Evolutionary conservation across 176 grass and related monocot species (phyloP).

Genomic region (Dendrocalamus sinicus): DNA sequence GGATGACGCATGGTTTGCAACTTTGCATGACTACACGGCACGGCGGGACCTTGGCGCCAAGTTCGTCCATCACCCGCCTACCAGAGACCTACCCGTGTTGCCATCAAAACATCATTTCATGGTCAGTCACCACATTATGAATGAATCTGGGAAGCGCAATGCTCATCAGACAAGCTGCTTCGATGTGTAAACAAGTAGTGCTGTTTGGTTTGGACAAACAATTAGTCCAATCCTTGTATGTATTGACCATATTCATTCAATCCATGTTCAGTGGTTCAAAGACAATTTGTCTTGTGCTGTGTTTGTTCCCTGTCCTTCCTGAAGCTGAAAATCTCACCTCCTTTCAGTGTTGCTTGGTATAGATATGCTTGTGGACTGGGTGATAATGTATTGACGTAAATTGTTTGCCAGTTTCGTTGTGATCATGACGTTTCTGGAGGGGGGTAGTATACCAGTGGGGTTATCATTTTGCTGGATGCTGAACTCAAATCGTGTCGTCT

Average conservation of each 20-base stretch:
- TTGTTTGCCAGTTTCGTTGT: background rate
- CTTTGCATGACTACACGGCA: constrained; percentile 2
- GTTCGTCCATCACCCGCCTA: background rate
- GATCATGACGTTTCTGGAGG: background rate
- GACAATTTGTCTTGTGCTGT: background rate
- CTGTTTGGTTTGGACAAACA: constrained; percentile 45
- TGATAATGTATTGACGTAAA: background rate
- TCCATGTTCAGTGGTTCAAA: constrained; percentile 49
- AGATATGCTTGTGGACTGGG: background rate
- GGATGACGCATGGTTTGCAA: constrained; percentile 19
- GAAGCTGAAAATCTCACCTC: background rate
- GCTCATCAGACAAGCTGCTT: constrained; percentile 41
- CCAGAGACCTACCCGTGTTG: background rate
- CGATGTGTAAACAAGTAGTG: constrained; percentile 51
- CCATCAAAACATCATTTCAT: constrained; percentile 28
- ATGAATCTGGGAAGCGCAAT: constrained; percentile 55
- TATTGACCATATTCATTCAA: constrained; percentile 61
- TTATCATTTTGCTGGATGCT: background rate
- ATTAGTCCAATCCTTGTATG: constrained; percentile 46
- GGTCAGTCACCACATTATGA: constrained; percentile 39
- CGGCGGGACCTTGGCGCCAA: background rate
- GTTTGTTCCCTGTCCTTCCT: background rate
- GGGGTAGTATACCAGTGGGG: background rate
- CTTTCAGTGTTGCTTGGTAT: background rate
- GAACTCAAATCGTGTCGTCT: background rate